Evolutionary conservation across 2,329 filamentous ascomycete genomes (phyloP).

Genomic region (Botrytis fragariae): DNA sequence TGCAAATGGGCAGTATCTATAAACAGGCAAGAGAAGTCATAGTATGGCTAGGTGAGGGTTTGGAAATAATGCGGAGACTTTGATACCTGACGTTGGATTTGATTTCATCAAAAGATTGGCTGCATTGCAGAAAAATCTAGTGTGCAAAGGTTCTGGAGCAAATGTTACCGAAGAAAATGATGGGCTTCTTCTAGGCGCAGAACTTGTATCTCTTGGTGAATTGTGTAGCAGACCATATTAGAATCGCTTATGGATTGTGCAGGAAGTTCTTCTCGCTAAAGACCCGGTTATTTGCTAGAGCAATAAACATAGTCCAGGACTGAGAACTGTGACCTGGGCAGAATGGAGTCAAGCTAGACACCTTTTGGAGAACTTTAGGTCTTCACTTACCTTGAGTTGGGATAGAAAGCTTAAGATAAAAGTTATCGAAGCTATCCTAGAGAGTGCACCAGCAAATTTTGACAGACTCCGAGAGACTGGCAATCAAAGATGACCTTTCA

Average conservation of each 20-base stretch:
- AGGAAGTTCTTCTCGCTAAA: background rate
- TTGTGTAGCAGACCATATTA: background rate
- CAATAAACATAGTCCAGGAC: background rate
- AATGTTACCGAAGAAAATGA: background rate
- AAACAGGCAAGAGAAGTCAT: background rate
- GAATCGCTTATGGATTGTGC: background rate
- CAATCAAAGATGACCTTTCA: background rate
- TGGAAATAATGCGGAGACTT: background rate
- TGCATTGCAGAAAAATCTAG: background rate
- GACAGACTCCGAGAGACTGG: background rate
- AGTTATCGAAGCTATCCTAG: background rate
- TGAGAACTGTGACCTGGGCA: background rate
- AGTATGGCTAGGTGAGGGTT: background rate
- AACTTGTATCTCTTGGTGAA: background rate
- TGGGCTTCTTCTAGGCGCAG: background rate
- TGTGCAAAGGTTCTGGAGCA: rapidly evolving
- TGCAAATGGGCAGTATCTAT: background rate
- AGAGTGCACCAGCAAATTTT: background rate
- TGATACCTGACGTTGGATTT: background rate
- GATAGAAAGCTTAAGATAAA: background rate
- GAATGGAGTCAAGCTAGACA: background rate
- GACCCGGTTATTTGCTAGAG: background rate
- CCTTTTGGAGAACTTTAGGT: background rate
- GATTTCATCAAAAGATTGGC: rapidly evolving
- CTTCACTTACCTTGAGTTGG: background rate